Evolutionary conservation across 2,329 filamentous ascomycete species (phyloP).

Genomic region (Xylaria sp.): DNA sequence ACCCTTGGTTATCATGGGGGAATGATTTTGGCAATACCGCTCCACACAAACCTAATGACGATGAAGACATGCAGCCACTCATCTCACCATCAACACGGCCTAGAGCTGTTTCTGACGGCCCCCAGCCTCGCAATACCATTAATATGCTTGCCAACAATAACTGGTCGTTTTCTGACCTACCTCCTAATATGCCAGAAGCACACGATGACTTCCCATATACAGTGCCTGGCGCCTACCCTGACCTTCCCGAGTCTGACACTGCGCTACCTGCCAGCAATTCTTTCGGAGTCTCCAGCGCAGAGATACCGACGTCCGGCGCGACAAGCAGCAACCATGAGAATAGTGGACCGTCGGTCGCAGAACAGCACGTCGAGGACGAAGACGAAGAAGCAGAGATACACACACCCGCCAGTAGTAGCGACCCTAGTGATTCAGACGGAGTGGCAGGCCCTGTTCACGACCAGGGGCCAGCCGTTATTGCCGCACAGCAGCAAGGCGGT

Average conservation of each 20-base stretch:
- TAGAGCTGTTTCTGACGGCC: constrained; percentile 61
- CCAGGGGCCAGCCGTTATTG: constrained; percentile 2
- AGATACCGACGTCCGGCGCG: not conserved
- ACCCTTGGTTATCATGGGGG: constrained; percentile 15
- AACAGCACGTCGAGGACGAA: not conserved
- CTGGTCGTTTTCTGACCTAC: constrained; percentile 58
- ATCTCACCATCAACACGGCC: constrained; percentile 40
- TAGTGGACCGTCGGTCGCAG: not conserved
- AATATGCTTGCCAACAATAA: constrained; percentile 62
- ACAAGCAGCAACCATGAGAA: not conserved
- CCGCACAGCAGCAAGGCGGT: constrained; percentile 36
- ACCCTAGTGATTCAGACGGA: not conserved
- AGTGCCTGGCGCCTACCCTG: not conserved
- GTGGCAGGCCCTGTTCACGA: constrained; percentile 9
- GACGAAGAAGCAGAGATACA: not conserved
- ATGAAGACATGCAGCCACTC: constrained; percentile 9
- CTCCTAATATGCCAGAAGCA: constrained; percentile 21
- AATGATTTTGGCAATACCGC: constrained; percentile 20
- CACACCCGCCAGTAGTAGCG: not conserved
- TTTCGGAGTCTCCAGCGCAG: not conserved
- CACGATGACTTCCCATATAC: constrained; percentile 11
- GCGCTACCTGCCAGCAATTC: not conserved
- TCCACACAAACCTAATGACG: constrained; percentile 2
- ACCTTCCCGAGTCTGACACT: not conserved
- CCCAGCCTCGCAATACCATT: constrained; percentile 45